Percentiles rank a stretch among this genome's conserved stretches.
Evolutionary conservation across 179 eudicot species (phyloP).

Genomic region (Beta corolliflora): DNA sequence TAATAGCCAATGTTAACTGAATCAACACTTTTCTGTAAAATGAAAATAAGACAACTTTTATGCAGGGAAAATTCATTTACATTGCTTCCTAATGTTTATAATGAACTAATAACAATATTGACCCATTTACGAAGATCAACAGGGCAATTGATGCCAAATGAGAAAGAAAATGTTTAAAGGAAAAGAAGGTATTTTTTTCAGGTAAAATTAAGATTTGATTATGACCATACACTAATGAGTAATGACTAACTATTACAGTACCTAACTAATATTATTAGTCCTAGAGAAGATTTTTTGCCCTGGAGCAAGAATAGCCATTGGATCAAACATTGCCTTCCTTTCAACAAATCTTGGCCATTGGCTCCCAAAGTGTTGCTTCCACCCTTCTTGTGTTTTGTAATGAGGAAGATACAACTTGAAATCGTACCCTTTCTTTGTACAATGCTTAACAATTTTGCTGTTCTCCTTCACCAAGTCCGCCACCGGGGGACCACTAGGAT

Average conservation of each 20-base stretch:
- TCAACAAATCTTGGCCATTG: conserved; percentile 67
- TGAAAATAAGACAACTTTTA: neutral
- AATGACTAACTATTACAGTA: neutral
- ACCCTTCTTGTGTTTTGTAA: conserved; percentile 52
- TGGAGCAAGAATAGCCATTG: conserved; percentile 78
- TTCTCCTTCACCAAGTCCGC: conserved; percentile 64
- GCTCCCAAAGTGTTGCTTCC: conserved; percentile 80
- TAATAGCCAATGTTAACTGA: neutral
- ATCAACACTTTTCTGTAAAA: neutral
- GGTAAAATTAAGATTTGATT: conserved; percentile 16
- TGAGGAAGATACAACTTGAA: conserved; percentile 82
- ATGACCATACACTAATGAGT: conserved; percentile 24
- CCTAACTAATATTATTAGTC: conserved; percentile 24
- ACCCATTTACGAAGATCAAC: conserved; percentile 3
- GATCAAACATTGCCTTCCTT: conserved; percentile 62
- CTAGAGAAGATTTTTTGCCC: conserved; percentile 80
- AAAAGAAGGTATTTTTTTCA: conserved; percentile 3
- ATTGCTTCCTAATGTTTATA: conserved; percentile 39
- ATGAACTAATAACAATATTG: conserved; percentile 25
- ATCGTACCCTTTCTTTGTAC: conserved; percentile 52
- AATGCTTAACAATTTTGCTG: conserved; percentile 48
- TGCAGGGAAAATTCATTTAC: conserved; percentile 38
- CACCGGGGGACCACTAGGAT: conserved; percentile 48
- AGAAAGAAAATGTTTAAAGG: neutral
- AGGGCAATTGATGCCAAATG: conserved; percentile 12